Evolutionary conservation across 164 flowering plant genomes (phyloP).

Genomic region (Vitis labrusca): DNA sequence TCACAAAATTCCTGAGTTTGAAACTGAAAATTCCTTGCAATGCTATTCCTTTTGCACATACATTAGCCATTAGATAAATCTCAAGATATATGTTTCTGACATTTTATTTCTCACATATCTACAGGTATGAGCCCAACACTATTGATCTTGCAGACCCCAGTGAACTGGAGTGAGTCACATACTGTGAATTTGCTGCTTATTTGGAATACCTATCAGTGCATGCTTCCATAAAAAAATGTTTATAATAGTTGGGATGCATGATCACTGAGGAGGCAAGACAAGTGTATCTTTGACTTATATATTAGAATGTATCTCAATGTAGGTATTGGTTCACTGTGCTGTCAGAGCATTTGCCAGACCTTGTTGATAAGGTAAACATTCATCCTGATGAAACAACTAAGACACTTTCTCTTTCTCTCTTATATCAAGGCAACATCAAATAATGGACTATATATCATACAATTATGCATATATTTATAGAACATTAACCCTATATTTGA

Average conservation of each 20-base stretch:
- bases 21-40: background rate
- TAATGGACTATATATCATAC: background rate
- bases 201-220: background rate
- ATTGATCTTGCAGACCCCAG: slow-evolving; percentile 83
- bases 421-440: background rate
- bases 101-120: slow-evolving; percentile 10
- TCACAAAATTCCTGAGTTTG: background rate
- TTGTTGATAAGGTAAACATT: slow-evolving; percentile 90
- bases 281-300: slow-evolving; percentile 8
- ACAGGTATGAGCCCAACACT: slow-evolving; percentile 97
- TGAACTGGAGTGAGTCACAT: slow-evolving; percentile 81
- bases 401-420: background rate
- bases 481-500: no score
- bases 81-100: background rate
- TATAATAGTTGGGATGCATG: no score
- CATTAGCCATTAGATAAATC: background rate
- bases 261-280: no score
- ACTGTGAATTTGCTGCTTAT: background rate
- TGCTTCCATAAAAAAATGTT: background rate
- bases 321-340: slow-evolving; percentile 96
- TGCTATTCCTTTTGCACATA: background rate
- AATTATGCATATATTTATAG: no score
- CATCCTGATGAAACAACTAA: background rate
- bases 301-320: slow-evolving; percentile 21
- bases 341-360: slow-evolving; percentile 87